A percentile compares a stretch with the other conserved stretches of the same genome.
Evolutionary conservation across 345 rosid genomes (phyloP).

Genomic region (Boechera retrofracta): DNA sequence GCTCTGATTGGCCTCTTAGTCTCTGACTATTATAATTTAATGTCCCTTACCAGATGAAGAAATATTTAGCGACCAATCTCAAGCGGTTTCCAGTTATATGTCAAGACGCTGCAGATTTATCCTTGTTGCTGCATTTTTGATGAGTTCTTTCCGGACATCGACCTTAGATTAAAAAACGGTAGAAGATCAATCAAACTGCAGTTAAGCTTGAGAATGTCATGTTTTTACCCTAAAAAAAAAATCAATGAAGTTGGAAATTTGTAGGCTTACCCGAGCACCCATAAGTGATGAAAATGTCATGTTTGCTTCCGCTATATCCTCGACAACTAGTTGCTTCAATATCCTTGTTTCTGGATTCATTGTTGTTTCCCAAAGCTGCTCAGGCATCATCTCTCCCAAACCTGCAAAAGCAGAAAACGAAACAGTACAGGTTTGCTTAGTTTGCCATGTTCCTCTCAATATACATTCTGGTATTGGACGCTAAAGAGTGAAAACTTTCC

Average conservation of each 20-base stretch:
- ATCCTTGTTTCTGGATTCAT: slow-evolving; percentile 86
- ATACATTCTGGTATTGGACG: background rate
- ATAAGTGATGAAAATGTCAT: slow-evolving; percentile 85
- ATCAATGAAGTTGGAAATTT: background rate
- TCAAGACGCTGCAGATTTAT: slow-evolving; percentile 70
- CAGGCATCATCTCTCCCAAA: slow-evolving; percentile 99
- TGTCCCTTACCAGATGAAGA: slow-evolving; percentile 18
- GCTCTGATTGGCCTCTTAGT: background rate
- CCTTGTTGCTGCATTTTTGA: slow-evolving; percentile 63
- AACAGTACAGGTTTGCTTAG: background rate
- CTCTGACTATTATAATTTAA: slow-evolving; percentile 17
- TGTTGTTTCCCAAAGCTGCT: slow-evolving; percentile 96
- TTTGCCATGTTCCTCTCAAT: background rate
- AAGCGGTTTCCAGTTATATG: slow-evolving; percentile 48
- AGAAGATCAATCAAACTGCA: slow-evolving; percentile 1
- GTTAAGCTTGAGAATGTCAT: background rate
- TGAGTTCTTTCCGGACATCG: slow-evolving; percentile 82
- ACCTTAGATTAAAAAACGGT: slow-evolving; percentile 53
- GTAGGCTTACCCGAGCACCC: slow-evolving; percentile 79
- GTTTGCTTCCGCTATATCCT: slow-evolving; percentile 81
- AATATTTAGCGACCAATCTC: background rate
- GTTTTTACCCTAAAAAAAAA: background rate
- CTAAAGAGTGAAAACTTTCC: background rate
- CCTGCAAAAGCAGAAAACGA: slow-evolving; percentile 51
- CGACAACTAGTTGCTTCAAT: slow-evolving; percentile 79